Evolutionary conservation across 2,329 filamentous ascomycete species (phyloP).

Genomic region (Phaeosphaeria sp.): DNA sequence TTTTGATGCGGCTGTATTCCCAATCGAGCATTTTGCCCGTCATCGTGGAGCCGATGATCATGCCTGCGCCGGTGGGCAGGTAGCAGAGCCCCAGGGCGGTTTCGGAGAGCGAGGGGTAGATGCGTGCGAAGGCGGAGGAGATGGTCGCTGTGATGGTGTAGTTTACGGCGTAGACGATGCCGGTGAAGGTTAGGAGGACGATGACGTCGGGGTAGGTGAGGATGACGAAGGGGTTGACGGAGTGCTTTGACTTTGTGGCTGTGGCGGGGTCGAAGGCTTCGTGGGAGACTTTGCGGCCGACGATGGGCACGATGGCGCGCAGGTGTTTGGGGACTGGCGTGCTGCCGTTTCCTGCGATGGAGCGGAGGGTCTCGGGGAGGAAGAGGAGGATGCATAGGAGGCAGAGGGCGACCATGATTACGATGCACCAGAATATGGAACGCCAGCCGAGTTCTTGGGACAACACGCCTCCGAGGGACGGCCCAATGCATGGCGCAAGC

Average conservation of each 20-base stretch:
- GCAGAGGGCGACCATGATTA: slow-evolving; percentile 49
- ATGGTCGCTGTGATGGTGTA: slow-evolving; percentile 43
- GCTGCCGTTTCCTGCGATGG: slow-evolving; percentile 50
- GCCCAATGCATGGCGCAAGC: slow-evolving; percentile 38
- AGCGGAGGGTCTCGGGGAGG: slow-evolving; percentile 51
- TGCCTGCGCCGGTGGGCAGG: slow-evolving; percentile 63
- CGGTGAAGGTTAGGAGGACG: slow-evolving; percentile 51
- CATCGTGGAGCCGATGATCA: slow-evolving; percentile 60
- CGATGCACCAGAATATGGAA: slow-evolving; percentile 48
- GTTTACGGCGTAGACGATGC: slow-evolving; percentile 37
- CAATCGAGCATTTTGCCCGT: slow-evolving; percentile 61
- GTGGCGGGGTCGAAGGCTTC: slow-evolving; percentile 15
- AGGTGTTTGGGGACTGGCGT: slow-evolving; percentile 29
- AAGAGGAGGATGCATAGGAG: slow-evolving; percentile 46
- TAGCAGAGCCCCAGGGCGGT: slow-evolving; percentile 49
- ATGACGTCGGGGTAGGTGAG: slow-evolving; percentile 46
- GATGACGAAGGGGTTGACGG: slow-evolving; percentile 35
- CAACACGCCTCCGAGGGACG: slow-evolving; percentile 43
- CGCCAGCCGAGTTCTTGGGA: slow-evolving; percentile 45
- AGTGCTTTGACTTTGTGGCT: slow-evolving; percentile 23
- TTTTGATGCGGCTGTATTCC: slow-evolving; percentile 55
- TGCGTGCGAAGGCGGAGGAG: slow-evolving; percentile 31
- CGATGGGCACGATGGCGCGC: slow-evolving; percentile 29
- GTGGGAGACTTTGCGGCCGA: slow-evolving; percentile 28
- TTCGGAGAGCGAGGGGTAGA: slow-evolving; percentile 33